Conservation (phyloP, 495 filamentous ascomycete species). For the Penicillium diatomitis region DNA sequence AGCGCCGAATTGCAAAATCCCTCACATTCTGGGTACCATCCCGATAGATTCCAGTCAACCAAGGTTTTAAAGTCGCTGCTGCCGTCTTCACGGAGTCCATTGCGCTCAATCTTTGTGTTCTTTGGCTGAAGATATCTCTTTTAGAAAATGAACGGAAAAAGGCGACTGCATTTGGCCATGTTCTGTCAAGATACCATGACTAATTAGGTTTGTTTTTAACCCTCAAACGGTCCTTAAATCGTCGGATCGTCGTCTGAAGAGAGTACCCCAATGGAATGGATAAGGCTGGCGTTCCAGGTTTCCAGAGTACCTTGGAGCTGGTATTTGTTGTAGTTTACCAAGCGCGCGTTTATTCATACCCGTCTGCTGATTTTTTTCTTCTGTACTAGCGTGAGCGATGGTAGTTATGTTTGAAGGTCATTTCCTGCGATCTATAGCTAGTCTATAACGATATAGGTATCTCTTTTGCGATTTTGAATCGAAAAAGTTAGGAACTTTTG, state of each 20-base stretch:
- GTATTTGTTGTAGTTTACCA: slow-evolving; percentile 8
- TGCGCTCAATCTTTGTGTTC: slow-evolving; percentile 21
- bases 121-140: slow-evolving; percentile 22
- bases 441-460: slow-evolving; percentile 18
- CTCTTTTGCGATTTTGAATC: slow-evolving; percentile 10
- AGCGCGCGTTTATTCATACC: slow-evolving; percentile 3
- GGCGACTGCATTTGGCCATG: not conserved
- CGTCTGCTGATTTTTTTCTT: slow-evolving; percentile 3
- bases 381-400: not conserved
- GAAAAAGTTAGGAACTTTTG: slow-evolving; percentile 12
- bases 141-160: slow-evolving; percentile 8
- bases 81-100: slow-evolving; percentile 7
- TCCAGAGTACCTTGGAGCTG: not conserved
- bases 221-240: not conserved
- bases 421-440: slow-evolving; percentile 4
- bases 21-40: slow-evolving; percentile 43
- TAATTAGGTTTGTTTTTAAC: slow-evolving; percentile 1
- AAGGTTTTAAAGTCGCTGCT: slow-evolving; percentile 19
- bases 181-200: not conserved
- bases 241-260: not conserved
- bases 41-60: slow-evolving; percentile 40
- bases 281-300: not conserved
- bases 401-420: not conserved
- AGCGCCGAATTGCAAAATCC: slow-evolving; percentile 31
- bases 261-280: not conserved